Base-by-base conservation (phyloP, 2,329 filamentous ascomycete genomes). In the Ascochyta koolunga region DNA sequence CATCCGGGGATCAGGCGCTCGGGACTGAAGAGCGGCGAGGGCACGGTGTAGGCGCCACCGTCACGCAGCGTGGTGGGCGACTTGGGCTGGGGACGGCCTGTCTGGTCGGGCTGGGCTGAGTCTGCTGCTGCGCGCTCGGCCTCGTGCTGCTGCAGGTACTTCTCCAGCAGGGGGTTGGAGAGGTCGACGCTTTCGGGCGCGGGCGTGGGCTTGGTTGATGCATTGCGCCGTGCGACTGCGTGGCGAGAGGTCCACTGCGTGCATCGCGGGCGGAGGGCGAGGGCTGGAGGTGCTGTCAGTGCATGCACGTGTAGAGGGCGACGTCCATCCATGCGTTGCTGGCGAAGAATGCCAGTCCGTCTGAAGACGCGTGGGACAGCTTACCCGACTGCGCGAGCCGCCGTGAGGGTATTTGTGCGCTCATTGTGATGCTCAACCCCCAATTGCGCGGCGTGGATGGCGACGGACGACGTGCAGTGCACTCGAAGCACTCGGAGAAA, bases 321-420 rank as follows among this genome's bases (percentile, higher is more conserved):
- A 27, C 25, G 25, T 27, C 25, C 25, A 27, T 27, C 25, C 25
- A 6, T 10, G 25, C 25, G 25, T 27, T 27, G 25, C 25, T 10
- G 22, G 22, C 22, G 4, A 24, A 16, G 16, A 5, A 36, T 29
- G 25, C 10, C 27, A 27, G 15, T 38, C 3, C 33, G 16, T 36
- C 15, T 21, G 16, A 18, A 32, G 16, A 25, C 4, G 5, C 19
- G n/a, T 27, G 22, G 16, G 31, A 21, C 29, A 35, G 54, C 80
- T 52, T 81, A 90, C 88, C 84, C 72, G 82, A 79, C 68, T 80
- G 78, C 50, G 82, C 79, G 65, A 88, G 77, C 77, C 83, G 83
- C 78, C 85, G 78, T 66, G 85, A 80, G 64, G 87, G 85, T 69
- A 86, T 77, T 74, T 83, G 82, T 66, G 88, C 75, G 77, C 81